Conservation (phyloP, 2,329 filamentous ascomycete genomes). For the Anthostomella pinea region DNA sequence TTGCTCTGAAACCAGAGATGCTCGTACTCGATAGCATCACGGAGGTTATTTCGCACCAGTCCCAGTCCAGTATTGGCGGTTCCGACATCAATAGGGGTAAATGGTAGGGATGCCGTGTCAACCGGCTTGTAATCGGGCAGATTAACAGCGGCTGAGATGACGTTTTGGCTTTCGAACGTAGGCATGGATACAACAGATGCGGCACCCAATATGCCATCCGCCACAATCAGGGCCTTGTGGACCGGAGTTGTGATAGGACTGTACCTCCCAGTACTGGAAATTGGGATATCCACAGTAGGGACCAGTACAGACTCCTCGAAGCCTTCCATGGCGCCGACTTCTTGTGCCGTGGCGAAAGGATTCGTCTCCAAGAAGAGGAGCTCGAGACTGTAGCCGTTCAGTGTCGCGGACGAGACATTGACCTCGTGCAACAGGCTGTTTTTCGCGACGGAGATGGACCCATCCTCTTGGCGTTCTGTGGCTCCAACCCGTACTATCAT, state of each 20-base stretch:
- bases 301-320: conserved; percentile 69
- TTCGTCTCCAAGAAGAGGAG: conserved; percentile 55
- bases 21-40: conserved; percentile 70
- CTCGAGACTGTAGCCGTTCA: conserved; percentile 63
- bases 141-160: conserved; percentile 57
- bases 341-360: conserved; percentile 44
- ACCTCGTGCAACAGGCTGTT: conserved; percentile 55
- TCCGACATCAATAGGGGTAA: conserved; percentile 61
- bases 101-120: conserved; percentile 38
- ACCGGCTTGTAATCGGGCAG: conserved; percentile 43
- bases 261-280: conserved; percentile 60
- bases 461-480: conserved; percentile 36
- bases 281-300: conserved; percentile 68
- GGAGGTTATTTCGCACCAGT: conserved; percentile 65
- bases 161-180: conserved; percentile 35
- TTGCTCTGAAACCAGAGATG: conserved; percentile 72
- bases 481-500: conserved; percentile 59
- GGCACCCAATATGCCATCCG: conserved; percentile 68
- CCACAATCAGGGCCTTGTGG: conserved; percentile 74
- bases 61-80: conserved; percentile 61
- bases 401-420: conserved; percentile 58
- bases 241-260: conserved; percentile 76
- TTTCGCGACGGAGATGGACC: conserved; percentile 37
- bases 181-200: conserved; percentile 49
- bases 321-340: conserved; percentile 37